Conservation (phyloP, 345 rosid species). For the Sisymbrium altissimum region DNA sequence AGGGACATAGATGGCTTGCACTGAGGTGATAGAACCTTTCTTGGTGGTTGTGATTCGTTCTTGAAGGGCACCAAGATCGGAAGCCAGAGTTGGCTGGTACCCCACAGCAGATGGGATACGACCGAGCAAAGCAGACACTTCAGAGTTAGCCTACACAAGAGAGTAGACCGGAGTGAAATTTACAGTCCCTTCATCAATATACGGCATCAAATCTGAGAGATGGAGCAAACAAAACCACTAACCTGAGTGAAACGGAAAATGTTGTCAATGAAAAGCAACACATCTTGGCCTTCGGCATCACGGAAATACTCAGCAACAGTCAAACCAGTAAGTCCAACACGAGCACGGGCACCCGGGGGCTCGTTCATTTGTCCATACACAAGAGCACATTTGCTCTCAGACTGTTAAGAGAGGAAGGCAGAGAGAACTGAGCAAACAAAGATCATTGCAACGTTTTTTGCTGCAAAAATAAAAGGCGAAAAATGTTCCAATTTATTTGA, state of each 20-base stretch:
- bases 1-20: conserved; percentile 98
- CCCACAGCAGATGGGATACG: conserved; percentile 99
- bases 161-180: neutral
- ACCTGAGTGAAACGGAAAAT: conserved; percentile 98
- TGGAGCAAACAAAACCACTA: neutral
- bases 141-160: conserved; percentile 82
- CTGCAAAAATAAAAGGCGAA: neutral
- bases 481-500: neutral
- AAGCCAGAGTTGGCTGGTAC: conserved; percentile 97
- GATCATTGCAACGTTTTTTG: neutral
- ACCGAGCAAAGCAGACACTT: conserved; percentile 98
- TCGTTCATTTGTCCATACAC: conserved; percentile 99
- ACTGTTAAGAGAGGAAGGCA: conserved; percentile 30
- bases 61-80: conserved; percentile 99
- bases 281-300: conserved; percentile 99
- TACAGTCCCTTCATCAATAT: neutral
- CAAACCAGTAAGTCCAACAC: conserved; percentile 97
- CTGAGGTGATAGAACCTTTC: conserved; percentile 97
- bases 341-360: conserved; percentile 99
- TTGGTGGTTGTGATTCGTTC: conserved; percentile 98
- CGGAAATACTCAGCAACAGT: conserved; percentile 99
- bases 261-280: conserved; percentile 94
- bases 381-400: conserved; percentile 96
- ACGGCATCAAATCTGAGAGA: neutral
- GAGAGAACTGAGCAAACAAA: neutral